Evolutionary conservation across 441 rosid genomes (phyloP).

Genomic region (Hura crepitans): DNA sequence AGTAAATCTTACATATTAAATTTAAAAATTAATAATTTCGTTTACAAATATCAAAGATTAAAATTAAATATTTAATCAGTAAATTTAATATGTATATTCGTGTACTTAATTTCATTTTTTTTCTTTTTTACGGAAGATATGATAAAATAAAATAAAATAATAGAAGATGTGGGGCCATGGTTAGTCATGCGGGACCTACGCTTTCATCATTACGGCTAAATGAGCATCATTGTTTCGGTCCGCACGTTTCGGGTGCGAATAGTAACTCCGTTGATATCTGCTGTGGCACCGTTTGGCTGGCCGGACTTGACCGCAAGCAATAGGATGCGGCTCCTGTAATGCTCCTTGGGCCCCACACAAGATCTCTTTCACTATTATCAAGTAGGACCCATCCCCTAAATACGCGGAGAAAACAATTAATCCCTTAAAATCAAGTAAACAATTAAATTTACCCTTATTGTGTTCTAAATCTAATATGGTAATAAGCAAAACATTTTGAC

Average conservation of each 20-base stretch:
- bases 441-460: neutral
- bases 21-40: too few species aligned
- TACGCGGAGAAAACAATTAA: neutral
- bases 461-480: too few species aligned
- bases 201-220: constrained; percentile 22
- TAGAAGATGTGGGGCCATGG: constrained; percentile 25
- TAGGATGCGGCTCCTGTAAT: constrained; percentile 35
- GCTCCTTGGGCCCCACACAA: constrained; percentile 26
- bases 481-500: too few species aligned
- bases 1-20: too few species aligned
- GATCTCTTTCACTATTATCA: constrained; percentile 17
- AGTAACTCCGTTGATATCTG: constrained; percentile 21
- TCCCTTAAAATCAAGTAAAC: neutral
- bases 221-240: constrained; percentile 26
- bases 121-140: too few species aligned
- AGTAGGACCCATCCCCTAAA: neutral
- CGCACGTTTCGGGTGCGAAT: constrained; percentile 16
- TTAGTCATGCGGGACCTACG: constrained; percentile 28
- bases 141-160: too few species aligned
- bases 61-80: too few species aligned
- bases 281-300: constrained; percentile 31
- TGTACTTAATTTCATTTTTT: too few species aligned
- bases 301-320: constrained; percentile 39
- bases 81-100: too few species aligned
- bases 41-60: too few species aligned